Base-by-base conservation (phyloP, 345 rosid genomes). In the Litchi chinensis region DNA sequence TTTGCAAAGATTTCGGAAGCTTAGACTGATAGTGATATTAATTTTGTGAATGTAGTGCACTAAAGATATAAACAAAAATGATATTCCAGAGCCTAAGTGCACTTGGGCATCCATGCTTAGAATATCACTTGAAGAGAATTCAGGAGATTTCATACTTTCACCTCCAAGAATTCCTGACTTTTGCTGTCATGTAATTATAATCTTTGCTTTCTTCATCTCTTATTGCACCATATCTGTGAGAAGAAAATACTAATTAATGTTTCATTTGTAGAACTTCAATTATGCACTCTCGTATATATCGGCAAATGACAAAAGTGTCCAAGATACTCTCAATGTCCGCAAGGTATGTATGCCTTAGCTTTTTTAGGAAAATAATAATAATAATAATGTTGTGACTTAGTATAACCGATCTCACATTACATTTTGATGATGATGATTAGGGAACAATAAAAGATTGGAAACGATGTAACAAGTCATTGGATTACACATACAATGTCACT, bases 21-120 rank as follows among this genome's bases (percentile, higher is more conserved):
- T 48, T 48, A 48, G 54, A 48, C 54, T 48, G 4, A 11, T 44
- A 60, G 44, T 18, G 65, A 16, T 68, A 16, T 21, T 60, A 0
- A 56, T 73, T 63, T 54, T 12, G 21, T 24, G 13, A 24, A 56
- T 69, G 21, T 69, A 82, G 86, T 83, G 88, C 67, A 67, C 69
- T 44, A 50, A 82, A 68, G 83, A 79, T 52, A 71, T 82, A 78
- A 73, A 39, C 76, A 3, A 0, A 3, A 78, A 82, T 54, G 56
- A 74, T 11, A 78, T 82, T 19, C 56, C 82, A 22, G 85, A 85
- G 71, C 85, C 88, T 4, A 77, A 82, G 44, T 83, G 86, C 54
- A 76, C 79, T 6, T 83, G 71, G 65, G 81, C 81, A 32, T 77
- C 83, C 18, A 5, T 11, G 15, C 71, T 54, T 19, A 70, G 74